Percentiles rank a stretch among this genome's conserved stretches.
phyloP scores from a whole-genome alignment of 2,329 filamentous ascomycete genomes.

The Monosporascus ibericus region DNA sequence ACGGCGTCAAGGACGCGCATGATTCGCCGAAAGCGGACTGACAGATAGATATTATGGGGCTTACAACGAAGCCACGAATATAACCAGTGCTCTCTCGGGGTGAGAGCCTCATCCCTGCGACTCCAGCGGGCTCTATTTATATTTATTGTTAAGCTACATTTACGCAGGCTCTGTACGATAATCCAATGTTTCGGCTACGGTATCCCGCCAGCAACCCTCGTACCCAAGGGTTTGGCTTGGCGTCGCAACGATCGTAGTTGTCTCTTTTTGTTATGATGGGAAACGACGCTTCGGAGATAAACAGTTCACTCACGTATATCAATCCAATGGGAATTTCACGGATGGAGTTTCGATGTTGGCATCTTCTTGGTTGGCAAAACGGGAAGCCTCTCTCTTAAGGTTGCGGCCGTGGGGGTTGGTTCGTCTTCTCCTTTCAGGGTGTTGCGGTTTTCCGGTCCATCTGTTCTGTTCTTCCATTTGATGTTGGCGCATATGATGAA shows the following conservation, averaged over 20 bases:
- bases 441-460: slow-evolving; percentile 1
- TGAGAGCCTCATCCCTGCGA: neutral
- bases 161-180: neutral
- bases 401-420: slow-evolving; percentile 3
- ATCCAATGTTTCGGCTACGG: neutral
- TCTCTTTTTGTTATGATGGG: slow-evolving; percentile 18
- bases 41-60: neutral
- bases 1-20: slow-evolving; percentile 16
- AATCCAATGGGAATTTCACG: slow-evolving; percentile 14
- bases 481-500: slow-evolving; percentile 13
- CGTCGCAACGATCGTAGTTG: slow-evolving; percentile 1
- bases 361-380: slow-evolving; percentile 8
- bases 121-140: neutral
- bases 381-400: slow-evolving; percentile 1
- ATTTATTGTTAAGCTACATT: neutral
- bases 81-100: neutral
- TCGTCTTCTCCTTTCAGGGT: slow-evolving; percentile 13
- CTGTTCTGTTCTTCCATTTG: slow-evolving; percentile 11
- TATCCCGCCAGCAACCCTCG: neutral
- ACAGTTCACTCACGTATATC: slow-evolving; percentile 15
- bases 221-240: neutral
- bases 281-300: slow-evolving; percentile 15
- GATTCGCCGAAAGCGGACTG: slow-evolving; percentile 8
- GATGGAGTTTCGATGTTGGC: slow-evolving; percentile 17
- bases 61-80: neutral